A percentile compares a stretch with the other conserved stretches of the same genome.
These are phyloP conservation scores for Arctostaphylos glauca DNA, from an alignment of 148 eudicot species.

Conservation along the genomic window DNA sequence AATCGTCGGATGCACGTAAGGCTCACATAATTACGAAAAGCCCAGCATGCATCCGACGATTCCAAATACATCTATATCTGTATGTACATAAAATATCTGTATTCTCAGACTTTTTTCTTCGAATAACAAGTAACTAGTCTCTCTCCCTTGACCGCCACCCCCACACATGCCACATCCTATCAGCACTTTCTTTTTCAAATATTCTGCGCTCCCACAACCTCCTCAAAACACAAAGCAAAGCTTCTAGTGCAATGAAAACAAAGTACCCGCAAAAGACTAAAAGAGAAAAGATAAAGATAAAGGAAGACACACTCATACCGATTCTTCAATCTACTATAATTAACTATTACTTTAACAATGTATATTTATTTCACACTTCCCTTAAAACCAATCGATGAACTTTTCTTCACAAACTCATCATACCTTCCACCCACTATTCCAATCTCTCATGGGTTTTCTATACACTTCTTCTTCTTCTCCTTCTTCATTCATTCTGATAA, in stretches of 20 bases:
- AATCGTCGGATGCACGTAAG: no score
- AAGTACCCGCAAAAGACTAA: background rate
- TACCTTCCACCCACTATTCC: background rate
- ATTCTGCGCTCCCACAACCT: background rate
- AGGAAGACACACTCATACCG: constrained; percentile 3
- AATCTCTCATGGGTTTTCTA: constrained; percentile 9
- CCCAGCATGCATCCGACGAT: no score
- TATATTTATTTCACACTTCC: constrained; percentile 1
- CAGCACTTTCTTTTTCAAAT: background rate
- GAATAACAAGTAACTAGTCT: no score
- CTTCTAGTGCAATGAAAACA: background rate
- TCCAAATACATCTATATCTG: no score
- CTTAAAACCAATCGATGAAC: background rate
- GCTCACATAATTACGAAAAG: no score
- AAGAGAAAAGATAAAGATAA: background rate
- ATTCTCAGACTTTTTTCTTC: no score
- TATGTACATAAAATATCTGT: no score
- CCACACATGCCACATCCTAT: background rate
- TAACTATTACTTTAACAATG: background rate
- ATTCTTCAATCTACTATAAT: constrained; percentile 4
- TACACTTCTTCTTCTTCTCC: constrained; percentile 4
- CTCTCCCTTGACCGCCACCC: no score
- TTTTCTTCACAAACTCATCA: background rate
- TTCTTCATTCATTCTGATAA: constrained; percentile 15
- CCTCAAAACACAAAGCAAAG: constrained; percentile 17